phyloP scores from a whole-genome alignment of 1,139 yeast genomes.

The Candida frijolesensis region DNA sequence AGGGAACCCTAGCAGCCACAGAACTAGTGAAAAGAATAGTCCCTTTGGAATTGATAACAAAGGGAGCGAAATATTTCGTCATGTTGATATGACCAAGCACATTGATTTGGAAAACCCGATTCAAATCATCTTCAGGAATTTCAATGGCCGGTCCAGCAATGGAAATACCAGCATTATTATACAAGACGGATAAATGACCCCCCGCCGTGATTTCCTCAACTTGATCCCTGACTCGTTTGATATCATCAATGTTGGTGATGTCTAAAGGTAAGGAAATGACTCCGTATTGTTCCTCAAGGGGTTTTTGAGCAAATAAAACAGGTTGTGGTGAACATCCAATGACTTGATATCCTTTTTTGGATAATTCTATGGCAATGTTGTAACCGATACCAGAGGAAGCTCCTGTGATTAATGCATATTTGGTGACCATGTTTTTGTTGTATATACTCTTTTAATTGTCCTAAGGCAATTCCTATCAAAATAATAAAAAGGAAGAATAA shows the following conservation, averaged over 20 bases:
- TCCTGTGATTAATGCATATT: slow-evolving; percentile 39
- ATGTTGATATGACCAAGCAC: slow-evolving; percentile 41
- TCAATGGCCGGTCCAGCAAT: slow-evolving; percentile 37
- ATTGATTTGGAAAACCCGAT: slow-evolving; percentile 33
- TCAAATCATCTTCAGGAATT: slow-evolving; percentile 27
- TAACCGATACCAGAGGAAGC: slow-evolving; percentile 47
- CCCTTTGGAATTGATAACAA: slow-evolving; percentile 37
- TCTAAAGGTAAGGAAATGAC: slow-evolving; percentile 35
- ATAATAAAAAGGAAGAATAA: neutral
- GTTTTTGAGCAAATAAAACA: slow-evolving; percentile 27
- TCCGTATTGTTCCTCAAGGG: slow-evolving; percentile 30
- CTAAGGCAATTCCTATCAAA: too few relatives aligned
- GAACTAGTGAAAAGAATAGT: slow-evolving; percentile 39
- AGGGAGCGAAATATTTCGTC: slow-evolving; percentile 34
- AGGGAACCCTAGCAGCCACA: slow-evolving; percentile 38
- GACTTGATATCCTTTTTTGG: slow-evolving; percentile 36
- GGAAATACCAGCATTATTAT: slow-evolving; percentile 39
- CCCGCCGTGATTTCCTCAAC: slow-evolving; percentile 18
- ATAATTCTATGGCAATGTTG: slow-evolving; percentile 28
- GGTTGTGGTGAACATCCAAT: slow-evolving; percentile 34
- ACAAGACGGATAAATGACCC: slow-evolving; percentile 33
- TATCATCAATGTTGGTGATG: slow-evolving; percentile 31
- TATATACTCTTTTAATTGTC: too few relatives aligned
- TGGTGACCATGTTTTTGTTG: neutral
- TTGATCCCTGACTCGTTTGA: slow-evolving; percentile 24